Percentiles rank a stretch among this genome's conserved stretches.
Conservation (phyloP, 139 green algal species). For the Auxenochlorella pyrenoidosa region DNA sequence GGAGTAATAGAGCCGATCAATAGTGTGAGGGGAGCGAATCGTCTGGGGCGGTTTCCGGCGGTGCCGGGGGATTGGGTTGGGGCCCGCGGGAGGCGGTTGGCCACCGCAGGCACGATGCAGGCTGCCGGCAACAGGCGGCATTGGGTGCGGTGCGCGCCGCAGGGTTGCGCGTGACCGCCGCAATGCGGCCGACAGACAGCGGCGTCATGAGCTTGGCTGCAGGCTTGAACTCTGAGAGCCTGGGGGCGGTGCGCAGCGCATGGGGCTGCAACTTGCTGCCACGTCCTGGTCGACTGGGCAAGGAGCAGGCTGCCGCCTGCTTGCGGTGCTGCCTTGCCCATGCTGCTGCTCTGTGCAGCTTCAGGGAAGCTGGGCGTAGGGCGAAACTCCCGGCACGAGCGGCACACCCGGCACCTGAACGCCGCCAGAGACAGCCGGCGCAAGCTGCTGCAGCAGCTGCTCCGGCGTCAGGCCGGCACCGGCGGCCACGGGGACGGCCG, state of each 20-base stretch:
- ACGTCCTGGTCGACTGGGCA: too few relatives aligned
- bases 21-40: too few relatives aligned
- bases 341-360: too few relatives aligned
- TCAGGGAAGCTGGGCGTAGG: not conserved
- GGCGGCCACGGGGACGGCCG: not conserved
- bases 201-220: not conserved
- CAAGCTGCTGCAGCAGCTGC: not conserved
- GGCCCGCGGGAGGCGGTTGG: not conserved
- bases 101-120: not conserved
- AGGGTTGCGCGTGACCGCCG: not conserved
- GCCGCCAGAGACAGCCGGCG: not conserved
- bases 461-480: not conserved
- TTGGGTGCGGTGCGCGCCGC: not conserved
- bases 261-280: not conserved
- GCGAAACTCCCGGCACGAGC: not conserved
- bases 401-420: not conserved
- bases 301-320: too few relatives aligned
- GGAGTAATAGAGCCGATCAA: too few relatives aligned
- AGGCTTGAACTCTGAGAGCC: not conserved
- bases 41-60: too few relatives aligned
- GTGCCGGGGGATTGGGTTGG: too few relatives aligned
- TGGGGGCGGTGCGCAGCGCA: not conserved
- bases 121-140: not conserved
- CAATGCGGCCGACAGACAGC: not conserved
- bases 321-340: too few relatives aligned